Evolutionary conservation across 2,329 filamentous ascomycete genomes (phyloP).

Genomic region (Zopfia rhizophila): DNA sequence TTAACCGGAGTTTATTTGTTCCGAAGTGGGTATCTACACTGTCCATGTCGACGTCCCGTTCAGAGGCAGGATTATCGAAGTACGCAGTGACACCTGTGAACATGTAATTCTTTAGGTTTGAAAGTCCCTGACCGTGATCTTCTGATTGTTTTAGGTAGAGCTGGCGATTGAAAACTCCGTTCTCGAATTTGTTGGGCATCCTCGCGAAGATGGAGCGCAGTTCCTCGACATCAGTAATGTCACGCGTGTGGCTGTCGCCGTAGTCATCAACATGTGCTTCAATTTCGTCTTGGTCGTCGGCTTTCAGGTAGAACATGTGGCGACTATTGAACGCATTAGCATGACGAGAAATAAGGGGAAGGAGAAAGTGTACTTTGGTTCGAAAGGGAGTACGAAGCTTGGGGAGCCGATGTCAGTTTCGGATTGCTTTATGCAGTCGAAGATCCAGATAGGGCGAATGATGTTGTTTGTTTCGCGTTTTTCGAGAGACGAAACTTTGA

Average conservation of each 20-base stretch:
- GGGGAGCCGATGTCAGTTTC: conserved; percentile 62
- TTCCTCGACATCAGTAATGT: conserved; percentile 68
- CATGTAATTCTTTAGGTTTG: conserved; percentile 3
- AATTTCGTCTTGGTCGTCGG: conserved; percentile 63
- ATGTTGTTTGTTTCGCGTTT: conserved; percentile 75
- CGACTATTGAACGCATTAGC: too few species aligned
- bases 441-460: conserved; percentile 79
- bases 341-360: too few species aligned
- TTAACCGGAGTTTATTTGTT: too few species aligned
- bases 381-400: conserved; percentile 70
- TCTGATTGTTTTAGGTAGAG: conserved; percentile 7
- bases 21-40: not conserved
- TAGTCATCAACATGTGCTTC: conserved; percentile 74
- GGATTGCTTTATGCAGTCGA: conserved; percentile 75
- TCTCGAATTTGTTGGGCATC: conserved; percentile 36
- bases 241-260: conserved; percentile 81
- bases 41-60: too few species aligned
- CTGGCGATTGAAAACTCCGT: not conserved
- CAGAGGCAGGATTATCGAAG: not conserved
- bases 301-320: conserved; percentile 75
- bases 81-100: conserved; percentile 3
- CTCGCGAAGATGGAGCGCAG: conserved; percentile 56
- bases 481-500: conserved; percentile 81
- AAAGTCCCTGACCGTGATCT: conserved; percentile 1
- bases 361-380: too few species aligned